These are phyloP conservation scores for Cytidiella melzeri DNA, from an alignment of 768 basidiomycete genomes.

Conservation along the genomic window DNA sequence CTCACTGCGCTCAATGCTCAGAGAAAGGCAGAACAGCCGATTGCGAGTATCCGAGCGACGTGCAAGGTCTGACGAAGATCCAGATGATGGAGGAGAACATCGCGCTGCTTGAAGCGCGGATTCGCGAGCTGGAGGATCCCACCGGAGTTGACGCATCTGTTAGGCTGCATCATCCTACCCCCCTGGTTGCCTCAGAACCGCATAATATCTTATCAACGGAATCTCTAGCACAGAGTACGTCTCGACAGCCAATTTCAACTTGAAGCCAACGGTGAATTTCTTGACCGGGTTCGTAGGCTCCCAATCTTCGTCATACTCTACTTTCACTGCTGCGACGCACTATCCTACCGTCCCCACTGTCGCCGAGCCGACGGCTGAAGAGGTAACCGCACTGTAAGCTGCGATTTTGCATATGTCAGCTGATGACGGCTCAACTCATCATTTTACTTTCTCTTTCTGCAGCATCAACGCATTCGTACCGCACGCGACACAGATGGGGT, in stretches of 20 bases:
- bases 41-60: slow-evolving; percentile 66
- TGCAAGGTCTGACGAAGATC: slow-evolving; percentile 48
- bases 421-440: no score
- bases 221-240: background rate
- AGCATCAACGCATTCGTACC: slow-evolving; percentile 57
- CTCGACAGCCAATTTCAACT: background rate
- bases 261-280: no score
- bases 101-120: slow-evolving; percentile 47
- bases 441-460: background rate
- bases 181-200: no score
- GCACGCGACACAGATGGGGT: slow-evolving; percentile 53
- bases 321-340: background rate
- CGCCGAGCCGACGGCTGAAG: slow-evolving; percentile 4
- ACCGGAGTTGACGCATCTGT: slow-evolving; percentile 11
- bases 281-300: no score
- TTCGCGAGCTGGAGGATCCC: slow-evolving; percentile 33
- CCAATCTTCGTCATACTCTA: background rate
- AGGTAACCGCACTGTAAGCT: slow-evolving; percentile 7
- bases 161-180: slow-evolving; percentile 10
- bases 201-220: no score
- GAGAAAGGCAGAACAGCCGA: slow-evolving; percentile 45
- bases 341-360: background rate
- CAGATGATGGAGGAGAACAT: slow-evolving; percentile 59
- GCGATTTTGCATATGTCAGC: background rate
- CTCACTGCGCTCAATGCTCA: slow-evolving; percentile 59